phyloP scores from a whole-genome alignment of 257 asterid genomes.

The Petunia secreta region DNA sequence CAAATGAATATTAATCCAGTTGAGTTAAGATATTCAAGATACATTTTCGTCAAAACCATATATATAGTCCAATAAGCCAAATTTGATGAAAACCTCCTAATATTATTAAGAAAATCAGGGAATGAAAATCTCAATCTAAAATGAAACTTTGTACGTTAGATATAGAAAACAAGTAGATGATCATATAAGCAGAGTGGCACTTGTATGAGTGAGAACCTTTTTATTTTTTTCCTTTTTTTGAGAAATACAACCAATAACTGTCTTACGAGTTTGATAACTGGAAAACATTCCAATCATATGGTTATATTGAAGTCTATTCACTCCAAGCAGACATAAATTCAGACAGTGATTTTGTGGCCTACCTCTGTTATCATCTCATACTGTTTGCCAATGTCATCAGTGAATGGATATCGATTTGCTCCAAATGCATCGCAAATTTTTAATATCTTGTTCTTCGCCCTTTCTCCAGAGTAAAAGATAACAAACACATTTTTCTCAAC shows the following conservation, averaged over 20 bases:
- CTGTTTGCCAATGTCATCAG: conserved; percentile 55
- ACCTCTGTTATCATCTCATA: conserved; percentile 59
- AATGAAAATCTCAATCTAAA: neutral
- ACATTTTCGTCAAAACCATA: neutral
- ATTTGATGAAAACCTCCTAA: neutral
- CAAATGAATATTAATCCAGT: conserved; percentile 10
- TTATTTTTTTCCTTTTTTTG: neutral
- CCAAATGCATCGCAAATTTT: conserved; percentile 73
- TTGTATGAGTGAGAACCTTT: neutral
- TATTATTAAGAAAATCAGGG: neutral
- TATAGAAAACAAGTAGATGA: neutral
- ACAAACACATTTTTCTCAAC: conserved; percentile 64
- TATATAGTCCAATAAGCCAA: neutral
- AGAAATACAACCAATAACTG: conserved; percentile 13
- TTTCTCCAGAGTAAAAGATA: conserved; percentile 67
- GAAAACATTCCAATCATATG: neutral
- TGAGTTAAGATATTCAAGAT: conserved; percentile 1
- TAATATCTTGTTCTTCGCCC: conserved; percentile 59
- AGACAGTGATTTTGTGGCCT: conserved; percentile 26
- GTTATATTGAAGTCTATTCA: conserved; percentile 13
- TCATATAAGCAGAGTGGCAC: neutral
- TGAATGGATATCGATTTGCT: conserved; percentile 66
- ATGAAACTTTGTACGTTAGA: neutral
- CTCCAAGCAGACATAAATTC: conserved; percentile 12
- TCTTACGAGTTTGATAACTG: neutral